These are phyloP conservation scores for Dovyalis caffra DNA, from an alignment of 345 rosid species.

Conservation along the genomic window DNA sequence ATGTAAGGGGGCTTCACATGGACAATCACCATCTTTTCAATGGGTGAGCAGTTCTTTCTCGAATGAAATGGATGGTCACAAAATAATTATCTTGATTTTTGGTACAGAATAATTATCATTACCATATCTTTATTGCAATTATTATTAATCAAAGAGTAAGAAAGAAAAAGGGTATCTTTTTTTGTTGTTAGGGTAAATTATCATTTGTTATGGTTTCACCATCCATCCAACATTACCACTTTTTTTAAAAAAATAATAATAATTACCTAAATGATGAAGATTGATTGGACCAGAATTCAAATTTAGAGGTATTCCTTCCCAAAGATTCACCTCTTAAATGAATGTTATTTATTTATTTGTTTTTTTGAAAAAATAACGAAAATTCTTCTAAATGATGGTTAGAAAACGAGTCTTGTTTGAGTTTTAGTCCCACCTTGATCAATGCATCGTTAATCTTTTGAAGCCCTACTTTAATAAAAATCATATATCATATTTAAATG, in stretches of 20 bases:
- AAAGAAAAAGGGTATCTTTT: neutral
- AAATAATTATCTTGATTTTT: neutral
- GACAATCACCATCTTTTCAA: neutral
- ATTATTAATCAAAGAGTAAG: conserved; percentile 6
- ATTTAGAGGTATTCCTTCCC: neutral
- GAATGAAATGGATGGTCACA: neutral
- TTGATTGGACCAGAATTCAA: neutral
- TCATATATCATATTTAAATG: too few species aligned
- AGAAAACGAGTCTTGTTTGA: too few species aligned
- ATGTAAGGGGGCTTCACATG: neutral
- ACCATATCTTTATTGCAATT: neutral
- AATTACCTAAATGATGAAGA: neutral
- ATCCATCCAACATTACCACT: neutral
- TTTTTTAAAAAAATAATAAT: too few species aligned
- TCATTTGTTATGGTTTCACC: conserved; percentile 10
- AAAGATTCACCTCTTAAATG: neutral
- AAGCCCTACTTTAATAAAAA: too few species aligned
- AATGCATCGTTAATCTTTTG: too few species aligned
- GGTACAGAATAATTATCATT: neutral
- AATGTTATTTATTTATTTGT: too few species aligned
- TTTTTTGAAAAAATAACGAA: too few species aligned
- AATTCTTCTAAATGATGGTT: too few species aligned
- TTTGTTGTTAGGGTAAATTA: neutral
- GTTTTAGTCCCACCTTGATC: too few species aligned
- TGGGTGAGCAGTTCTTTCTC: neutral